phyloP scores from a whole-genome alignment of 768 basidiomycete species.

The Sarcodon aspratus region DNA sequence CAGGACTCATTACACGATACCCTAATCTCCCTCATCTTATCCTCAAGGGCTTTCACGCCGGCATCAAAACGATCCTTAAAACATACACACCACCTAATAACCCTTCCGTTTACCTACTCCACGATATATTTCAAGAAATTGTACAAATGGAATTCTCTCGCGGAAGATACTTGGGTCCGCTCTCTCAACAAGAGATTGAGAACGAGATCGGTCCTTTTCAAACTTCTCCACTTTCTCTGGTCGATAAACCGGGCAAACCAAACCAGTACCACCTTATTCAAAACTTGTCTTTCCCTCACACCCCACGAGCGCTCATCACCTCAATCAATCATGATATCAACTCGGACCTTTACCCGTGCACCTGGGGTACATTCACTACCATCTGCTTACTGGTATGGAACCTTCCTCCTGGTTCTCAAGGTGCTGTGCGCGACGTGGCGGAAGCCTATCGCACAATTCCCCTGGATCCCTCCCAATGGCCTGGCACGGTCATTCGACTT shows the following conservation, averaged over 20 bases:
- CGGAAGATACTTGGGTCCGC: constrained; percentile 1
- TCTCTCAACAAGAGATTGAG: constrained; percentile 4
- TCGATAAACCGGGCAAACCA: constrained; percentile 13
- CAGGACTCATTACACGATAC: too few relatives aligned
- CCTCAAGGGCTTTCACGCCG: too few relatives aligned
- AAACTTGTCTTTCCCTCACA: constrained; percentile 14
- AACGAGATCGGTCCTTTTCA: constrained; percentile 13
- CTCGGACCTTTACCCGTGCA: constrained; percentile 25
- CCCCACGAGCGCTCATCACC: neutral
- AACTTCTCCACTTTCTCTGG: constrained; percentile 13
- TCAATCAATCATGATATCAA: constrained; percentile 22
- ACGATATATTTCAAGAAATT: neutral
- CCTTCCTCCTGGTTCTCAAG: constrained; percentile 27
- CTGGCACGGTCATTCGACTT: constrained; percentile 14
- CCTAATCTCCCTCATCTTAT: too few relatives aligned
- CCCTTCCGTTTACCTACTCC: too few relatives aligned
- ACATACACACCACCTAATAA: too few relatives aligned
- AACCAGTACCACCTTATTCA: constrained; percentile 15
- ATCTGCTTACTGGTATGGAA: constrained; percentile 17
- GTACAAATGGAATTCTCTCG: neutral
- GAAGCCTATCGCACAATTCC: constrained; percentile 28
- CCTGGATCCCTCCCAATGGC: constrained; percentile 22
- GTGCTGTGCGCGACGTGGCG: constrained; percentile 21
- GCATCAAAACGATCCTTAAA: too few relatives aligned
- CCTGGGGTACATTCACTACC: constrained; percentile 30